These are phyloP conservation scores for Pseudogymnoascus sp. DNA, from an alignment of 2,329 filamentous ascomycete genomes.

Conservation along the genomic window DNA sequence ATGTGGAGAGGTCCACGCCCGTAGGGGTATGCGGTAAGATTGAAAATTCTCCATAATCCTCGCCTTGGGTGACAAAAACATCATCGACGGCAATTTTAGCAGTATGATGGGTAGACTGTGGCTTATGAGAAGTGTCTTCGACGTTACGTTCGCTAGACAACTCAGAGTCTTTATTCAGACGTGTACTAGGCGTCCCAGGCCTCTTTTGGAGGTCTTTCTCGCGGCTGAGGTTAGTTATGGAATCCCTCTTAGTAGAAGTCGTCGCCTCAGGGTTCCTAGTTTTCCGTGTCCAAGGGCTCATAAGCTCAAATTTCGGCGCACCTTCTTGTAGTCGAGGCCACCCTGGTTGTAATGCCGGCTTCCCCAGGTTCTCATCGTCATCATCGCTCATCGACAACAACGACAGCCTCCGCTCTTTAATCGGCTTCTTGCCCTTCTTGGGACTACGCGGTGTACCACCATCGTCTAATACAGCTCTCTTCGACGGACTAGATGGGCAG, in stretches of 20 bases:
- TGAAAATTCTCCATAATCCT: neutral
- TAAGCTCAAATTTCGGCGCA: neutral
- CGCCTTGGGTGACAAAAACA: neutral
- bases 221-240: neutral
- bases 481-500: neutral
- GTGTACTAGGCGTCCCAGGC: neutral
- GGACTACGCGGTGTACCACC: constrained; percentile 11
- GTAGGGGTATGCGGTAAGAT: neutral
- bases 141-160: neutral
- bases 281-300: neutral
- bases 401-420: neutral
- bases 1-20: neutral
- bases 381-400: neutral
- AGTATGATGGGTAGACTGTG: neutral
- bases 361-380: neutral
- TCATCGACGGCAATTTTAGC: neutral
- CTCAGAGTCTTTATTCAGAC: neutral
- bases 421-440: neutral
- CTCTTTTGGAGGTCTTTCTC: neutral
- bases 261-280: neutral
- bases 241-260: neutral
- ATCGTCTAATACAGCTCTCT: neutral
- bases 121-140: neutral
- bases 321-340: neutral
- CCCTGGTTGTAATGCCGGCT: neutral